Conservation (phyloP, 1,284 basidiomycete species). For the Earliella scabrosa region DNA sequence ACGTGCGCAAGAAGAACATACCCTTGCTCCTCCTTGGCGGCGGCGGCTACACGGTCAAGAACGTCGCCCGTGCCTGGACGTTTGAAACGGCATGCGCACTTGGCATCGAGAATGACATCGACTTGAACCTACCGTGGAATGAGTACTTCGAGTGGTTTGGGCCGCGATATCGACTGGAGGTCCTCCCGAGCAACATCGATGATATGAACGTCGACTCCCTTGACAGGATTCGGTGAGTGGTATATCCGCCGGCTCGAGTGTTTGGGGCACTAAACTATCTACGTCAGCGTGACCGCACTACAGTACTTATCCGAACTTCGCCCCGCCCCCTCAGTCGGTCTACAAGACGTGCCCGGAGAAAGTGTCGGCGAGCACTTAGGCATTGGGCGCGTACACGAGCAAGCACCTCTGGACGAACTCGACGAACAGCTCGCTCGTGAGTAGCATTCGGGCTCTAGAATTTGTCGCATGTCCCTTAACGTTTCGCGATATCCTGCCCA, state of each 20-base stretch:
- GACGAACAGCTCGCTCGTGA: conserved; percentile 73
- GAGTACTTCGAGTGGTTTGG: conserved; percentile 99
- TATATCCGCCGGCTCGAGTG: background rate
- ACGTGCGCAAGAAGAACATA: conserved; percentile 83
- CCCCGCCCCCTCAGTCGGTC: conserved; percentile 85
- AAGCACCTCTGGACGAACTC: conserved; percentile 52
- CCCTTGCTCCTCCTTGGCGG: conserved; percentile 94
- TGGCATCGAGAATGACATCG: conserved; percentile 80
- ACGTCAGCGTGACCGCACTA: conserved; percentile 80
- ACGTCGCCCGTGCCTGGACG: conserved; percentile 95
- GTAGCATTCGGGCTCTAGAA: conserved; percentile 31
- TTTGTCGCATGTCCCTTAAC: background rate
- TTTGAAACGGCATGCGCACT: conserved; percentile 96
- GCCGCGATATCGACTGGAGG: conserved; percentile 92
- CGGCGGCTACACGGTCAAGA: conserved; percentile 96
- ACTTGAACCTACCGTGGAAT: conserved; percentile 90
- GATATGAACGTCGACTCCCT: conserved; percentile 88
- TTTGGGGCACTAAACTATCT: too few relatives aligned
- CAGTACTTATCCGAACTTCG: conserved; percentile 81
- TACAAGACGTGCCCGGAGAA: conserved; percentile 83
- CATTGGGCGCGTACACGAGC: conserved; percentile 49
- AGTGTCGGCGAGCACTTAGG: conserved; percentile 70
- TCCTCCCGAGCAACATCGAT: conserved; percentile 92
- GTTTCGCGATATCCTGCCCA: background rate
- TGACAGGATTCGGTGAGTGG: conserved; percentile 75